phyloP scores from a whole-genome alignment of 108 stramenopile genomes.

The Aurantiochytrium sp. region DNA sequence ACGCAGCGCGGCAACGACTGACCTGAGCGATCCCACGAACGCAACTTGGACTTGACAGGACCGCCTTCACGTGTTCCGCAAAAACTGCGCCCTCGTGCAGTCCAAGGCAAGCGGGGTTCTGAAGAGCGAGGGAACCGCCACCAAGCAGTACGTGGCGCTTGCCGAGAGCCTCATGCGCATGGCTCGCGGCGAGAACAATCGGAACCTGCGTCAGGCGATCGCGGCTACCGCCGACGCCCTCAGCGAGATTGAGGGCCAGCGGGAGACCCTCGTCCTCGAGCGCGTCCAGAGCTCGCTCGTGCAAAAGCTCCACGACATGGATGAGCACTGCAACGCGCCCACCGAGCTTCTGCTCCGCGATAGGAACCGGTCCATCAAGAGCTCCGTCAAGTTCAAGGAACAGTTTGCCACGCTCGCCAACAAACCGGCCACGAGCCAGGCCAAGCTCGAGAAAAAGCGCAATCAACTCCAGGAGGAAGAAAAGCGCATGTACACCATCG shows the following conservation, averaged over 20 bases:
- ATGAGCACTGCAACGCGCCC: background rate
- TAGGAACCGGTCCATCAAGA: background rate
- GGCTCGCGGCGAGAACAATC: background rate
- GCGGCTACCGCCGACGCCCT: background rate
- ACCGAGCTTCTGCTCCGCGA: background rate
- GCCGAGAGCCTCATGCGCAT: background rate
- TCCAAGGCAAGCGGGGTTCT: background rate
- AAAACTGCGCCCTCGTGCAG: background rate
- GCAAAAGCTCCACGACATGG: slow-evolving; percentile 4
- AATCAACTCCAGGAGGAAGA: background rate
- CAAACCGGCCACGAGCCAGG: background rate
- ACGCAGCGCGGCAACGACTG: background rate
- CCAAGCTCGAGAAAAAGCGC: background rate
- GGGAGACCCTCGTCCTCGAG: background rate
- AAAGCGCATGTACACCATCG: slow-evolving; percentile 25
- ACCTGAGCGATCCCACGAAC: background rate
- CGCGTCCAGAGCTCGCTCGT: background rate
- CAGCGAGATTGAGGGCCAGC: background rate
- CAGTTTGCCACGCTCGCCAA: background rate
- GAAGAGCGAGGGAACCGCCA: background rate
- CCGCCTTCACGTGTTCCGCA: background rate
- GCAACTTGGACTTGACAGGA: background rate
- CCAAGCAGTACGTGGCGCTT: background rate
- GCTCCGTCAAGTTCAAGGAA: slow-evolving; percentile 23
- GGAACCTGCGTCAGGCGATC: background rate